Evolutionary conservation across 2,329 filamentous ascomycete species (phyloP).

Genomic region (Fusarium veterinarium): DNA sequence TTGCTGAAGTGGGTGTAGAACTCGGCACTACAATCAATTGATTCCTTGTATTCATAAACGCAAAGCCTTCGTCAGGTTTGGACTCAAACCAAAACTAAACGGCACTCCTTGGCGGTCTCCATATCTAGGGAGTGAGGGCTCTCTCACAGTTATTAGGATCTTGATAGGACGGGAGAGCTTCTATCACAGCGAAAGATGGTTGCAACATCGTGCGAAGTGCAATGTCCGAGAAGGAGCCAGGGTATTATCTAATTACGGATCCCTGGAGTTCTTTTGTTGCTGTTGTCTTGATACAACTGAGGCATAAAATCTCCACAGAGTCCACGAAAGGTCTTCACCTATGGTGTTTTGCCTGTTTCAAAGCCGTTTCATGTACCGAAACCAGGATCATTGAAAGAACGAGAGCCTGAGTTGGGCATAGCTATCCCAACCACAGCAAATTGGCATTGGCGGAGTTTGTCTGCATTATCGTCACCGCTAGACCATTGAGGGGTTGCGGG

Average conservation of each 20-base stretch:
- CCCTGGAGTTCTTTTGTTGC: conserved; percentile 13
- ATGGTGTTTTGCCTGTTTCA: conserved; percentile 14
- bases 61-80: background rate
- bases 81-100: conserved; percentile 25
- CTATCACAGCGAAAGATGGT: conserved; percentile 14
- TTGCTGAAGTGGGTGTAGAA: conserved; percentile 2
- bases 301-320: conserved; percentile 8
- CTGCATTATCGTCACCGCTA: conserved; percentile 2
- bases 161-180: conserved; percentile 31
- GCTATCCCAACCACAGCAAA: conserved; percentile 2
- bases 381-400: background rate
- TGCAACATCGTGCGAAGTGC: conserved; percentile 19
- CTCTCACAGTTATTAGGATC: background rate
- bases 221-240: conserved; percentile 7
- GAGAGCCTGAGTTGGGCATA: background rate
- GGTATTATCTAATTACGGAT: conserved; percentile 15
- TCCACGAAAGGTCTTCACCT: conserved; percentile 10
- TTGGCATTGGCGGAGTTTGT: conserved; percentile 2
- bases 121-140: conserved; percentile 15
- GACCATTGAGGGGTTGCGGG: conserved; percentile 16
- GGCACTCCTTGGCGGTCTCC: conserved; percentile 33
- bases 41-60: background rate
- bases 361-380: conserved; percentile 5
- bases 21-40: background rate
- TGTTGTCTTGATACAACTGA: conserved; percentile 22